Percentiles rank a stretch among this genome's conserved stretches.
These are phyloP conservation scores for Arxiozyma telluris DNA, from an alignment of 1,139 yeast genomes.

Conservation along the genomic window DNA sequence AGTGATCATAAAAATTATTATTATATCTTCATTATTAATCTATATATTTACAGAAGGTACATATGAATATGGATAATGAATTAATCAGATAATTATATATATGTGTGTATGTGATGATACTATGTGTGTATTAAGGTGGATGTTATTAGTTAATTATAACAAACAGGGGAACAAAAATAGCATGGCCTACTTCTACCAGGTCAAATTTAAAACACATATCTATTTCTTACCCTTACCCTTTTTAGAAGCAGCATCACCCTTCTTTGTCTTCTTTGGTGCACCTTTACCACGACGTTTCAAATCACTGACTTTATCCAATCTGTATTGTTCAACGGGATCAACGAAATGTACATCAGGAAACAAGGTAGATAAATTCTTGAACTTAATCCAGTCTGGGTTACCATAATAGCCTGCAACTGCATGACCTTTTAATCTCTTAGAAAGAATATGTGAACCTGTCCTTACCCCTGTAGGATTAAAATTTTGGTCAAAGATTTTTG, in stretches of 20 bases:
- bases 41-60: not conserved
- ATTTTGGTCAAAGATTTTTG: constrained; percentile 52
- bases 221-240: constrained; percentile 18
- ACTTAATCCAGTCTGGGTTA: constrained; percentile 58
- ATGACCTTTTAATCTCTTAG: constrained; percentile 70
- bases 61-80: not conserved
- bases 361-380: constrained; percentile 49
- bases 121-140: not conserved
- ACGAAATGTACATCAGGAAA: constrained; percentile 51
- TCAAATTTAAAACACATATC: too few species aligned
- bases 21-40: not conserved
- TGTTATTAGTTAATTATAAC: not conserved
- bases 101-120: not conserved
- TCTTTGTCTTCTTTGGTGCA: constrained; percentile 74
- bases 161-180: not conserved
- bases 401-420: constrained; percentile 68
- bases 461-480: constrained; percentile 62
- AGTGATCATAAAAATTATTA: not conserved
- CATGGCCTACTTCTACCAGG: too few species aligned
- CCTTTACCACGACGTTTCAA: constrained; percentile 85
- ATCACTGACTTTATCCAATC: constrained; percentile 54
- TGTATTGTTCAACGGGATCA: constrained; percentile 67
- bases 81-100: constrained; percentile 1
- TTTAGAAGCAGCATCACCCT: constrained; percentile 31
- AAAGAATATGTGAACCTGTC: constrained; percentile 69